Evolutionary conservation across 345 rosid species (phyloP).

Genomic region (Eucalyptus paniculata): DNA sequence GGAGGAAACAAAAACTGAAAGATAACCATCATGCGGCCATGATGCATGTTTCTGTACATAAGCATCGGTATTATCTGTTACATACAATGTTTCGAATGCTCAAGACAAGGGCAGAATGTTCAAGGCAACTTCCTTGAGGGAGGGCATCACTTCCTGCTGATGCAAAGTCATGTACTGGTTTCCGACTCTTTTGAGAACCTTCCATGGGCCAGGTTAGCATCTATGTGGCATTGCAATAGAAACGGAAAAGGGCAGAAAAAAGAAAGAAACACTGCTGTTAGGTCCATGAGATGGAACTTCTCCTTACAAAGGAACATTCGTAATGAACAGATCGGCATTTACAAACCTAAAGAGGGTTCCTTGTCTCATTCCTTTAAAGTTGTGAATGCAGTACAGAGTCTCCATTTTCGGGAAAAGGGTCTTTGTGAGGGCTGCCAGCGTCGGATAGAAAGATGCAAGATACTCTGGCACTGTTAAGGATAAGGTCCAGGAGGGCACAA

Average conservation of each 20-base stretch:
- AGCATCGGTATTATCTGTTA: too few species aligned
- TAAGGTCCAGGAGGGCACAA: too few species aligned
- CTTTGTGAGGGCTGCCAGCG: too few species aligned
- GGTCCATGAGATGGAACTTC: neutral
- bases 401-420: too few species aligned
- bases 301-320: neutral
- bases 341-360: neutral
- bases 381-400: too few species aligned
- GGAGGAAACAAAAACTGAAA: too few species aligned
- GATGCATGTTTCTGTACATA: too few species aligned
- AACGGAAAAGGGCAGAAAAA: neutral
- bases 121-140: constrained; percentile 90
- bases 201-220: constrained; percentile 94
- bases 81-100: neutral
- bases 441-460: too few species aligned
- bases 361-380: too few species aligned
- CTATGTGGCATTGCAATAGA: constrained; percentile 1
- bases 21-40: too few species aligned
- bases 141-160: constrained; percentile 74
- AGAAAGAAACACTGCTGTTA: neutral
- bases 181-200: constrained; percentile 47
- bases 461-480: too few species aligned
- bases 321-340: neutral
- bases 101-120: constrained; percentile 71
- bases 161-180: constrained; percentile 36